A percentile compares a stretch with the other conserved stretches of the same genome.
Conservation (phyloP, 2,329 filamentous ascomycete genomes). For the Alternaria novae-zelandiae region DNA sequence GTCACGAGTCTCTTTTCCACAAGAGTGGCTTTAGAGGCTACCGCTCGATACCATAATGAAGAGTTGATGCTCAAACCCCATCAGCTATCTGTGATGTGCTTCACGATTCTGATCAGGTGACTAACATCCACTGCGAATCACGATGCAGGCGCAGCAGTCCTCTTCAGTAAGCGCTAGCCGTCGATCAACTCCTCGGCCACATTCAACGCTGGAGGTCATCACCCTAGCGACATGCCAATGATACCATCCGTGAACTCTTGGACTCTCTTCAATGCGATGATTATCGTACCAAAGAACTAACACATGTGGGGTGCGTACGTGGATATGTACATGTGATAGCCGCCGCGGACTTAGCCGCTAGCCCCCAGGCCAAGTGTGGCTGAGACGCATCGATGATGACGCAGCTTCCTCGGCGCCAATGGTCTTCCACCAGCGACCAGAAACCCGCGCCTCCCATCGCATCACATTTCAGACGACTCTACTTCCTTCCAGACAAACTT, state of each 20-base stretch:
- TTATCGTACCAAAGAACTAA: neutral
- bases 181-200: neutral
- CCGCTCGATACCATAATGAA: conserved; percentile 18
- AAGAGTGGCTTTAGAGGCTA: conserved; percentile 20
- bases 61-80: conserved; percentile 3
- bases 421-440: neutral
- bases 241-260: too few relatives aligned
- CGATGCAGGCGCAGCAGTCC: neutral
- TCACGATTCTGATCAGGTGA: neutral
- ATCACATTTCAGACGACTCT: neutral
- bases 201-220: too few relatives aligned
- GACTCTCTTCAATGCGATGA: neutral
- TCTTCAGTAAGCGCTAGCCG: neutral
- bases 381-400: conserved; percentile 10
- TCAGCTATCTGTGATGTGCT: neutral
- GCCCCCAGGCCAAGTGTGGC: conserved; percentile 1
- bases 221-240: too few relatives aligned
- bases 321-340: neutral
- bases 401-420: conserved; percentile 16
- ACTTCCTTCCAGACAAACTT: neutral
- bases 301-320: neutral
- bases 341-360: too few relatives aligned
- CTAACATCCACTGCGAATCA: neutral
- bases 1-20: conserved; percentile 34
- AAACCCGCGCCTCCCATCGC: neutral